phyloP scores from a whole-genome alignment of 176 grass and related monocot species.

The Avena sativa region DNA sequence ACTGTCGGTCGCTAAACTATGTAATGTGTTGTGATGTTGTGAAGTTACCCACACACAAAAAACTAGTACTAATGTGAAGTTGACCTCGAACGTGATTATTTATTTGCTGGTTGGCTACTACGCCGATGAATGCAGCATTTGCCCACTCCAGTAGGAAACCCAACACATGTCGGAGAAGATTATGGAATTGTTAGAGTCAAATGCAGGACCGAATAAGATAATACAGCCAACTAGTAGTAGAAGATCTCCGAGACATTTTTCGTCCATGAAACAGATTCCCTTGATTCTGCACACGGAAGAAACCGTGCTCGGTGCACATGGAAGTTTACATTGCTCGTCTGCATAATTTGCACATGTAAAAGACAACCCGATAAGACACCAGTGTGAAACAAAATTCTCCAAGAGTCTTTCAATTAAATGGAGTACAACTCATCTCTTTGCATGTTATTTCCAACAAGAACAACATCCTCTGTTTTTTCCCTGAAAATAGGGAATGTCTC shows the following conservation, averaged over 20 bases:
- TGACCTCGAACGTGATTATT: slow-evolving; percentile 14
- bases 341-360: background rate
- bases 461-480: background rate
- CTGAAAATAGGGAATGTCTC: too few species aligned
- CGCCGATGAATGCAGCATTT: background rate
- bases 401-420: background rate
- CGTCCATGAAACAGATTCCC: slow-evolving; percentile 30
- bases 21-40: background rate
- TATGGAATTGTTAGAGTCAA: slow-evolving; percentile 27
- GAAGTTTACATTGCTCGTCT: background rate
- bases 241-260: slow-evolving; percentile 33
- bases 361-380: background rate
- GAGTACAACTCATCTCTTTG: background rate
- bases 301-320: slow-evolving; percentile 33
- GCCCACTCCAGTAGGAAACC: slow-evolving; percentile 7
- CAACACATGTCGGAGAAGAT: slow-evolving; percentile 31
- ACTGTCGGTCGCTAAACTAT: background rate
- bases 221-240: background rate
- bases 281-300: slow-evolving; percentile 30
- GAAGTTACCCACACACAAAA: background rate
- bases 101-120: background rate
- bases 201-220: background rate
- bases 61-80: background rate
- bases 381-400: too few species aligned
- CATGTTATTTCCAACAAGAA: slow-evolving; percentile 18